Percentiles rank a stretch among this genome's conserved stretches.
Evolutionary conservation across 129 eudicot species (phyloP).

Genomic region (Lactuca saligna): DNA sequence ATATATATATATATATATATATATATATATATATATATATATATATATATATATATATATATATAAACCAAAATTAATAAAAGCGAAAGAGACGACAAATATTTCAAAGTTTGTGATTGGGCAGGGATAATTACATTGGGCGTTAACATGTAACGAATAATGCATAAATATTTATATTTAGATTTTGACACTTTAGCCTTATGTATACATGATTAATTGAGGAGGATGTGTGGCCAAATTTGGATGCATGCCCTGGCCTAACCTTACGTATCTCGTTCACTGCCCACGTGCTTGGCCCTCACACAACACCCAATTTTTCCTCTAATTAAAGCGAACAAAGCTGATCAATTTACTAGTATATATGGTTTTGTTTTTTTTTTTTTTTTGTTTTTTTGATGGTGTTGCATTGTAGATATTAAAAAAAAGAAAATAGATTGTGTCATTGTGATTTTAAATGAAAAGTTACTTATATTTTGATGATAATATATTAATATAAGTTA

Average conservation of each 20-base stretch:
- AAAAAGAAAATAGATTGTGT: no score
- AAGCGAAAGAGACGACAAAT: neutral
- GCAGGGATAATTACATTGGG: neutral
- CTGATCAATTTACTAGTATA: neutral
- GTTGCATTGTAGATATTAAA: no score
- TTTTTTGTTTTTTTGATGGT: no score
- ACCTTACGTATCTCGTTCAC: conserved; percentile 11
- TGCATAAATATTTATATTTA: neutral
- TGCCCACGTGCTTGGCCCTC: conserved; percentile 42
- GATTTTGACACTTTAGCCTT: conserved; percentile 23
- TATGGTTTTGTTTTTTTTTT: no score
- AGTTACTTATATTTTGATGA: no score
- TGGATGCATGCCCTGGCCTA: conserved; percentile 15
- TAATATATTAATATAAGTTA: no score
- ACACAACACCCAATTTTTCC: conserved; percentile 13
- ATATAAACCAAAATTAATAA: neutral
- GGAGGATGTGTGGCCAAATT: conserved; percentile 24
- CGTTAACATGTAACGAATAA: conserved; percentile 2
- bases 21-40: no score
- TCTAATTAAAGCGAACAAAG: neutral
- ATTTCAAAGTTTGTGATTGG: neutral
- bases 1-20: no score
- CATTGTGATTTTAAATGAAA: no score
- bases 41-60: no score
- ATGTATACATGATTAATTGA: conserved; percentile 14